Base-by-base conservation (phyloP, 2,329 filamentous ascomycete species). In the Aspergillus caelatus region DNA sequence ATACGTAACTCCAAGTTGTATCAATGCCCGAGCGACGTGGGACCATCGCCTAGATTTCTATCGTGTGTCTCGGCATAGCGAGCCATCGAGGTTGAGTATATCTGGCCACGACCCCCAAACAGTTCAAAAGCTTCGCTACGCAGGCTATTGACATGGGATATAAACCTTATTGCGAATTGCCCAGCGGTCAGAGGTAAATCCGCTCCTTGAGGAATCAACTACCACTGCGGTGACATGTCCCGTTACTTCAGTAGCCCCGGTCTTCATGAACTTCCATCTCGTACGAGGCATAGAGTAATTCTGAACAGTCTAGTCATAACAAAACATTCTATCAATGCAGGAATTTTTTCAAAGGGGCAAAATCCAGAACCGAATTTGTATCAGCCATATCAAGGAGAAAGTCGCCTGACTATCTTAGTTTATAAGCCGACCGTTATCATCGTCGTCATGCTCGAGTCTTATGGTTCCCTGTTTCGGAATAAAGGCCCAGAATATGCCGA, bases 401-500 rank as follows among this genome's bases (percentile, higher is more conserved):
- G 19, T 21, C 48, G 10, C 23, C 7, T 55, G 45, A 6, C 26
- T 16, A 39, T 26, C 21, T 30, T 53, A 26, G 46, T 34, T 26
- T 58, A 19, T 11, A 50, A 26, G 56, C n/a, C 54, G 46, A 34
- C 19, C 16, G 21, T 26, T 60, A 19, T 41, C 32, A 34, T 34
- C 16, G 34, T 41, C 23, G 2, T 55, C 21, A 2, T 46, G 2
- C 7, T 39, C 43, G 30, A 66, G 48, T 56, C 43, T 60, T 26
- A 67, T 63, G 3, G 58, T 55, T 11, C 61, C 53, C 12, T 60
- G 60, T 34, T 58, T 68, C 19, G 70, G 70, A 54, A 71, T 58
- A 11, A 71, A 48, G 6, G 64, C 62, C 70, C 68, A 71, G 43
- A 71, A 69, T 19, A 70, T 43, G n/a, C 59, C 62, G 50, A 71